phyloP scores from a whole-genome alignment of 208 protist genomes.

The Tritrichomonas musculus region DNA sequence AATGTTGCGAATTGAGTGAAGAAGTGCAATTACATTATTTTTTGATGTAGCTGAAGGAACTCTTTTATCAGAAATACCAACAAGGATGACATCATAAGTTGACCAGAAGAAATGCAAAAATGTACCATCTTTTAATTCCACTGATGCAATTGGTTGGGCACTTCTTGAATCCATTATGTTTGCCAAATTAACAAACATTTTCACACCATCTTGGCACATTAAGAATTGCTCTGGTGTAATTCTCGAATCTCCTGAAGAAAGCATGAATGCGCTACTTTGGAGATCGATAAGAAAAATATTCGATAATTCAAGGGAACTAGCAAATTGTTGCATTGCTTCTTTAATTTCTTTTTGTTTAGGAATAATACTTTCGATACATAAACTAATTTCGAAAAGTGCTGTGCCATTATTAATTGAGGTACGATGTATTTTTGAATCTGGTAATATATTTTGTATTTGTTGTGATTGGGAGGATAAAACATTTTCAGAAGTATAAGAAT shows the following conservation, averaged over 20 bases:
- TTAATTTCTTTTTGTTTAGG: background rate
- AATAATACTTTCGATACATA: background rate
- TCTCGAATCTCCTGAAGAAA: background rate
- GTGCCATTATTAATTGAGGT: background rate
- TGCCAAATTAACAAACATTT: slow-evolving; percentile 6
- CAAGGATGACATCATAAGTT: slow-evolving; percentile 12
- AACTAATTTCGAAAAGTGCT: background rate
- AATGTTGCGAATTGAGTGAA: background rate
- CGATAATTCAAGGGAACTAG: background rate
- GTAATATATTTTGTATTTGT: background rate
- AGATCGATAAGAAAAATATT: background rate
- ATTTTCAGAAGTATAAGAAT: too few relatives aligned
- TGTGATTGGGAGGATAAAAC: background rate
- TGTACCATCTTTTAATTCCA: background rate
- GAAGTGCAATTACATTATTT: background rate
- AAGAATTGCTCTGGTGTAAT: background rate
- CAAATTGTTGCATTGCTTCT: background rate
- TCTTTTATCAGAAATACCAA: background rate
- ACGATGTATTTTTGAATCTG: background rate
- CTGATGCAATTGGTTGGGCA: background rate
- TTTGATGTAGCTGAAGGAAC: background rate
- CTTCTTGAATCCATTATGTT: background rate
- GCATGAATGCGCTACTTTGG: background rate
- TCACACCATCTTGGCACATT: background rate
- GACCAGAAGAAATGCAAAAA: slow-evolving; percentile 13